Evolutionary conservation across 2,329 filamentous ascomycete genomes (phyloP).

Genomic region (Fusarium clavum): DNA sequence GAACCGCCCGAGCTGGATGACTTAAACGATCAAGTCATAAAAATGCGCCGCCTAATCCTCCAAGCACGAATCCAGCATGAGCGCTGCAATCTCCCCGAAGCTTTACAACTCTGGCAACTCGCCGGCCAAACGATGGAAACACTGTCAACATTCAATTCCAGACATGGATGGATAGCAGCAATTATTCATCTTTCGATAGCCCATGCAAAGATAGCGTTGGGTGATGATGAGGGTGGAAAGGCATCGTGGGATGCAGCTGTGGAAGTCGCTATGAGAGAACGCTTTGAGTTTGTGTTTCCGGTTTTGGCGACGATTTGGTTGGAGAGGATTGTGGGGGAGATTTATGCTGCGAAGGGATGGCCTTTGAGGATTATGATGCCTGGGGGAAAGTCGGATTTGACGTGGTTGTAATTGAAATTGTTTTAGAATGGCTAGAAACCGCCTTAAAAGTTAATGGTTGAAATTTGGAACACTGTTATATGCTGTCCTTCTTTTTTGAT

Average conservation of each 20-base stretch:
- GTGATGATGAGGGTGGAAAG: slow-evolving; percentile 21
- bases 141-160: slow-evolving; percentile 38
- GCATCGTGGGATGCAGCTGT: slow-evolving; percentile 44
- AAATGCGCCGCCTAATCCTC: slow-evolving; percentile 47
- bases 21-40: slow-evolving; percentile 49
- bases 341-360: slow-evolving; percentile 46
- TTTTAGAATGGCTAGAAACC: too few relatives aligned
- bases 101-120: slow-evolving; percentile 38
- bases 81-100: slow-evolving; percentile 18
- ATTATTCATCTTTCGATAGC: slow-evolving; percentile 47
- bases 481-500: too few relatives aligned
- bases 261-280: slow-evolving; percentile 41
- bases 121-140: slow-evolving; percentile 34
- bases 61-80: slow-evolving; percentile 43
- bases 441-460: too few relatives aligned
- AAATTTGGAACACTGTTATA: too few relatives aligned
- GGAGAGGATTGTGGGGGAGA: slow-evolving; percentile 40
- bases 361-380: slow-evolving; percentile 51
- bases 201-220: slow-evolving; percentile 43
- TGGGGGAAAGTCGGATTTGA: slow-evolving; percentile 43
- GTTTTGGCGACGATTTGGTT: slow-evolving; percentile 48
- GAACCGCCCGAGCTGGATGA: slow-evolving; percentile 47
- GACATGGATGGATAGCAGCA: slow-evolving; percentile 43
- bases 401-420: slow-evolving; percentile 35
- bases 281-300: slow-evolving; percentile 50